Evolutionary conservation across 2,329 filamentous ascomycete genomes (phyloP).

Genomic region (Colletotrichum sp.): DNA sequence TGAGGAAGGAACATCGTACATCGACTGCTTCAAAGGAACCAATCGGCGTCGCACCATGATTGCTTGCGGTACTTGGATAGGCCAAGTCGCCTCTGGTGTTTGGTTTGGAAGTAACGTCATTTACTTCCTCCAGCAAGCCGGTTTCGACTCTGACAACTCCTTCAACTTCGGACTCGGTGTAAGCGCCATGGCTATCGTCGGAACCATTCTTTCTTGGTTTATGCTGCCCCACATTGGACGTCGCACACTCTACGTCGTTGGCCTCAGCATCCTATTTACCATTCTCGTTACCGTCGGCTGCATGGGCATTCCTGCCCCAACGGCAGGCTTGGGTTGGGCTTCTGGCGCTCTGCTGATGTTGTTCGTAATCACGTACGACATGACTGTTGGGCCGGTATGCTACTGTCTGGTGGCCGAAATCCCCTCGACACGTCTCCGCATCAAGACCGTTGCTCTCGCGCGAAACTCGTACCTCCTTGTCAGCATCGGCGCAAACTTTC

Average conservation of each 20-base stretch:
- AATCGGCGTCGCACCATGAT: constrained; percentile 30
- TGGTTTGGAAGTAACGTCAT: background rate
- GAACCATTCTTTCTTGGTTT: background rate
- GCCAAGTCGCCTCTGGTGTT: background rate
- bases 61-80: constrained; percentile 1
- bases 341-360: background rate
- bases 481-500: background rate
- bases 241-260: background rate
- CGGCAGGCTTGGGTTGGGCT: background rate
- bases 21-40: constrained; percentile 17
- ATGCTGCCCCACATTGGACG: background rate
- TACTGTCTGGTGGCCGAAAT: constrained; percentile 2
- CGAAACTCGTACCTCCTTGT: background rate
- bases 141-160: background rate
- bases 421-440: background rate
- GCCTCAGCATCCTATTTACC: background rate
- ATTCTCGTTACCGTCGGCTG: background rate
- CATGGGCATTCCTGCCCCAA: background rate
- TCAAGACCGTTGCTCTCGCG: constrained; percentile 6
- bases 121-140: background rate
- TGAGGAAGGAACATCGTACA: background rate
- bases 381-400: background rate
- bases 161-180: background rate
- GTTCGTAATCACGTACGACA: background rate
- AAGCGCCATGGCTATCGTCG: background rate